Conservation (phyloP, 2,329 filamentous ascomycete genomes). For the Stagonosporopsis cucurbitacearum region DNA sequence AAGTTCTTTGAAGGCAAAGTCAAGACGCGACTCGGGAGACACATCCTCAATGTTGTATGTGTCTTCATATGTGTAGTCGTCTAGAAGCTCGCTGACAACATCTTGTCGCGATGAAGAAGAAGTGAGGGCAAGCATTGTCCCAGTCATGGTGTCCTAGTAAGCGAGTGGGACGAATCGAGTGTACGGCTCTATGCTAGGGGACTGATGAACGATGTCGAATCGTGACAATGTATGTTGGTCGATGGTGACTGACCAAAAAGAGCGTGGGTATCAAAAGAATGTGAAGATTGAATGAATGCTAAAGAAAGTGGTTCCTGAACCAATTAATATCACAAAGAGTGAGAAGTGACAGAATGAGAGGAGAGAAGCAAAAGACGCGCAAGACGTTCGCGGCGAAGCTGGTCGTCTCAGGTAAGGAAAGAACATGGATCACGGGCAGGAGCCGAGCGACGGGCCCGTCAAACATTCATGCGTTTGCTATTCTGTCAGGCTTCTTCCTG, state of each 20-base stretch:
- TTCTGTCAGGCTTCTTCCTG: conserved; percentile 33
- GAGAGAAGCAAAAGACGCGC: conserved; percentile 27
- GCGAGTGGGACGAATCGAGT: background rate
- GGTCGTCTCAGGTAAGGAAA: conserved; percentile 43
- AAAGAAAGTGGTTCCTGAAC: conserved; percentile 29
- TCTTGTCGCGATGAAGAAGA: conserved; percentile 46
- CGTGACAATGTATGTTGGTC: background rate
- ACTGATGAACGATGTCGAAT: conserved; percentile 14
- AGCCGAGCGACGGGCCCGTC: conserved; percentile 34
- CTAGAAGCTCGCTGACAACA: conserved; percentile 47
- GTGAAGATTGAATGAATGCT: conserved; percentile 28
- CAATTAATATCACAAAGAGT: conserved; percentile 29
- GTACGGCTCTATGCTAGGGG: background rate
- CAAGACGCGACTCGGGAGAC: conserved; percentile 27
- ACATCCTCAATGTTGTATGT: conserved; percentile 33
- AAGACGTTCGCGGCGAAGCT: conserved; percentile 33
- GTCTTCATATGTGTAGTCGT: conserved; percentile 42
- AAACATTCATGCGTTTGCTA: conserved; percentile 49
- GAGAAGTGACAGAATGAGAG: conserved; percentile 27
- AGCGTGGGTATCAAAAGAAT: conserved; percentile 19
- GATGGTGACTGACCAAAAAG: conserved; percentile 21
- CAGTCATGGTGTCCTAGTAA: conserved; percentile 31
- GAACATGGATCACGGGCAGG: conserved; percentile 41
- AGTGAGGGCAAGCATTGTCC: conserved; percentile 29
- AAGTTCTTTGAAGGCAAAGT: conserved; percentile 40